Base-by-base conservation (phyloP, 768 basidiomycete species). In the Amanita rimosa region DNA sequence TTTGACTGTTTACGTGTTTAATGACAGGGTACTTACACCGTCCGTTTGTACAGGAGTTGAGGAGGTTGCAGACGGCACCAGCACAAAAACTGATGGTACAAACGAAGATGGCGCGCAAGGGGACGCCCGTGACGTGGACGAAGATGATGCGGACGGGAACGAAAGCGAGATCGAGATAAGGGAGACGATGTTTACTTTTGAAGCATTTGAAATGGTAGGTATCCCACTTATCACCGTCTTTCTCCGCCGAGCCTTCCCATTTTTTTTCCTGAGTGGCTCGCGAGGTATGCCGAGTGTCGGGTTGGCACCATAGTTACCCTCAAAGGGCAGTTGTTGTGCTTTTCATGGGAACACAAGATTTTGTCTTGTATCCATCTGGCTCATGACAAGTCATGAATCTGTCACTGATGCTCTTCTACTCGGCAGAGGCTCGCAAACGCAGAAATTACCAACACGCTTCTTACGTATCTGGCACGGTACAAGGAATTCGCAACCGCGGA, bases 131-230 rank as follows among this genome's bases (percentile, higher is more conserved):
- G 79, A 70, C 38, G 82, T 80, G 54, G 84, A 82, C 6, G 38
- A 39, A 49, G 70, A 70, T 19, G 76, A 72, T 50, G 75, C 72
- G 4, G 44, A 51, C 38, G 50, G 44, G 34, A 43, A 49, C 36
- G 41, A 49, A 43, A 43, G 48, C 24, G 81, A 85, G 51, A 79
- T 78, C 24, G 72, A 81, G 22, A 73, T 87, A 44, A 73, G 78
- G 34, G 95, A 97, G 61, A 91, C 88, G 34, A 76, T 83, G 61
- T 94, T 96, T 67, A 88, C 89, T 3, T 93, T 99, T 60, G 85
- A 90, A 57, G 79, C 83, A 24, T 96, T 93, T 56, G 90, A 98
- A 67, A 73, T 76, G 73, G 96, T 93, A 55, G 72, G 71, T 53
- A 26, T 56, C 17, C n/a, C 40, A 24, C 38, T 34, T 43, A 22